Evolutionary conservation across 2,329 filamentous ascomycete species (phyloP).

Genomic region (Aureobasidium subglaciale): DNA sequence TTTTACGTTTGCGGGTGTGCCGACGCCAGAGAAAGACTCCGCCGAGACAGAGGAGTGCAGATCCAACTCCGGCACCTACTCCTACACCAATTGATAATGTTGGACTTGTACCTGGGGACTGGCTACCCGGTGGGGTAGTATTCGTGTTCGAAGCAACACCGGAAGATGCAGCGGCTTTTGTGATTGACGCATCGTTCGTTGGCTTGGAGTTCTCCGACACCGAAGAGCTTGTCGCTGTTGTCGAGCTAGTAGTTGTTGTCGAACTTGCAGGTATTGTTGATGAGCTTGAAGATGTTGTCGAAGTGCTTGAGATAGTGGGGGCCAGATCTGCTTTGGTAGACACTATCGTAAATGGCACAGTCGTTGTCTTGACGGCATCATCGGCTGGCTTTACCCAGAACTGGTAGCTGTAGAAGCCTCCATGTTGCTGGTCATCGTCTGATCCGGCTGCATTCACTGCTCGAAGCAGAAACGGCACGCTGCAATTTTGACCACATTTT

Average conservation of each 20-base stretch:
- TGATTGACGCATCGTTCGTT: no score
- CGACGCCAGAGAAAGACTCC: neutral
- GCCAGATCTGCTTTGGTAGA: neutral
- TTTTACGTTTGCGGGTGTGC: neutral
- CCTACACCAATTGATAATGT: neutral
- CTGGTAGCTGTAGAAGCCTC: constrained; percentile 8
- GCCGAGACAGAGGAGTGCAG: neutral
- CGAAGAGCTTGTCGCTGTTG: no score
- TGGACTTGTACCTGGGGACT: neutral
- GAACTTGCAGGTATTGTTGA: neutral
- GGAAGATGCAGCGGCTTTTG: neutral
- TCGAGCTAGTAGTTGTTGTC: neutral
- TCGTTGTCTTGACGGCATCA: neutral
- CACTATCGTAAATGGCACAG: neutral
- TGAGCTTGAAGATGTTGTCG: neutral
- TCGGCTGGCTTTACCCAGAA: constrained; percentile 6
- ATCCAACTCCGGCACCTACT: neutral
- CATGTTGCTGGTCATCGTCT: neutral
- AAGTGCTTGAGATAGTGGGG: neutral
- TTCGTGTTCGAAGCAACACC: neutral
- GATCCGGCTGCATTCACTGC: neutral
- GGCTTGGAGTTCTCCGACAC: no score
- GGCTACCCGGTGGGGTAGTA: neutral
- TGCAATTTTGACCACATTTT: constrained; percentile 3
- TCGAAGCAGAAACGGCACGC: neutral